Evolutionary conservation across 2,329 filamentous ascomycete species (phyloP), one percentile per base, ranked within the genome.

Genomic region (Epichloe sp.): DNA sequence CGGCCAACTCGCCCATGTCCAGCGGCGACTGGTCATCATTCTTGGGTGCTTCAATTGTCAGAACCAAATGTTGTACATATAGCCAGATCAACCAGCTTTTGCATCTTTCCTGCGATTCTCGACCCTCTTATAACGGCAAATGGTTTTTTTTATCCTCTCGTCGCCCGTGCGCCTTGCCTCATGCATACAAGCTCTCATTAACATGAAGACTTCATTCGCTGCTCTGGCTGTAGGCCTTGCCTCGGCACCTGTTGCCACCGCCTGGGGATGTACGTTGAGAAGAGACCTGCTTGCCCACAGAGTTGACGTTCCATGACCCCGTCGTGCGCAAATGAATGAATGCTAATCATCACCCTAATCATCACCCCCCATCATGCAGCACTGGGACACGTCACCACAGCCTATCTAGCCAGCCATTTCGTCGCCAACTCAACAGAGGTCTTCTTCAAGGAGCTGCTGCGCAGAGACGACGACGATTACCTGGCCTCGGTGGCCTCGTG

Each of bases 351-450:
- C 6, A 17, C 44, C 11, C 2, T 42, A 34, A 50, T 44, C 37
- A 46, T 36, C 6, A 11, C 34, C 11, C 8, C 8, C 34, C 19
- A 35, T 42, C 8, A 35, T 41, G 17, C 53, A 79, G 77, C 76
- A 55, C 71, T 85, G 51, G 82, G 82, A 2, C 82, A 85, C 63
- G 79, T 82, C 59, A 80, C 81, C 4, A 76, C 82, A 7, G 82
- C 79, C 42, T 83, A 81, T 60, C 61, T 85, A 21, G 81, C 82
- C 11, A 74, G 72, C 57, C 74, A 74, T 60, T 78, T 84, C 58
- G 78, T 85, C 48, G 65, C 74, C 50, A 70, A 76, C 37, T 63
- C 71, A 34, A 85, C 81, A 14, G 69, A 77, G 21, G 54, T 66
- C 40, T 78, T 77, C 62, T 76, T 85, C 60, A 75, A 84, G 60